These are phyloP conservation scores for Manihot esculenta DNA, from an alignment of 441 rosid species.

Conservation along the genomic window DNA sequence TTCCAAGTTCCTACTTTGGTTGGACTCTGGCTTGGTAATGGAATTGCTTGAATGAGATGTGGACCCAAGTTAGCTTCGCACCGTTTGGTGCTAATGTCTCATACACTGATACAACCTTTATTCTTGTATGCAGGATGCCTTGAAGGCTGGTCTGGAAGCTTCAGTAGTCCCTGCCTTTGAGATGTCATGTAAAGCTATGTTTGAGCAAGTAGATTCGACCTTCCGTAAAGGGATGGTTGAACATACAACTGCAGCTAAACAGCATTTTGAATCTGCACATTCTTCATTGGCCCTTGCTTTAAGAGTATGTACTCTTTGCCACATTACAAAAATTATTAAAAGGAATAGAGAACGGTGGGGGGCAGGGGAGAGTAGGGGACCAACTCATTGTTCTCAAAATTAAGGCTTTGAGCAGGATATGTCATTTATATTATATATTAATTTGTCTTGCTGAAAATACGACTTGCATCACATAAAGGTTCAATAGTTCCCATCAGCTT, in stretches of 20 bases:
- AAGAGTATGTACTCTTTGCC: constrained; percentile 40
- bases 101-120: background rate
- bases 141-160: constrained; percentile 64
- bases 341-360: no score
- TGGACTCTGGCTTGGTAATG: background rate
- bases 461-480: background rate
- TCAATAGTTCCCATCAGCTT: background rate
- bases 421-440: background rate
- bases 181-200: constrained; percentile 76
- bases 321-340: background rate
- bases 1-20: background rate
- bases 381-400: background rate
- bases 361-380: no score
- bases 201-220: constrained; percentile 66
- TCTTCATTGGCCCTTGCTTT: constrained; percentile 59
- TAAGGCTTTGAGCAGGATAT: background rate
- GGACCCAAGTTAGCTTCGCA: no score
- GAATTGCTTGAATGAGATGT: constrained; percentile 1
- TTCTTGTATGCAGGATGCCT: constrained; percentile 47
- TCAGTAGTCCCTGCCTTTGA: constrained; percentile 76
- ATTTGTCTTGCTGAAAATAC: background rate
- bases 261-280: constrained; percentile 64
- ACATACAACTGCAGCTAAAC: constrained; percentile 59
- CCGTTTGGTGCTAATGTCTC: no score
- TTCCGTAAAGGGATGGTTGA: constrained; percentile 60